Conservation (phyloP, 1,139 yeast species). For the Scheffersomyces titani region DNA sequence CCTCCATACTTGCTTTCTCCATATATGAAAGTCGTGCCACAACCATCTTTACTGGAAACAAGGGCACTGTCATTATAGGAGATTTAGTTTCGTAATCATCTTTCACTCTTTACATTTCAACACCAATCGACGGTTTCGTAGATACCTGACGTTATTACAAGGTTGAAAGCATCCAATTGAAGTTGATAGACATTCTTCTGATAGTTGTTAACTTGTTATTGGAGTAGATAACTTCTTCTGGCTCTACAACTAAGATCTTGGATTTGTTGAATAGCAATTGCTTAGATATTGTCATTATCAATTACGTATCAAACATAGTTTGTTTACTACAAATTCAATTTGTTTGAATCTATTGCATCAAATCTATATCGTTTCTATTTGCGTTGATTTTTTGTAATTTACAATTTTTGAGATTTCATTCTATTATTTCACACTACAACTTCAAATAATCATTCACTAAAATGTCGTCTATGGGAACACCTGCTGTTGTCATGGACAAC, state of each 20-base stretch:
- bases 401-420: neutral
- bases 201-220: neutral
- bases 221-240: neutral
- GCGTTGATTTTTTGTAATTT: neutral
- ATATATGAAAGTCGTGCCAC: neutral
- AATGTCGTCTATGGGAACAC: conserved; percentile 70
- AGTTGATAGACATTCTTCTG: neutral
- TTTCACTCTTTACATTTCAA: neutral
- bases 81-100: neutral
- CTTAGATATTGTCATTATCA: neutral
- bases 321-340: neutral
- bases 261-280: neutral
- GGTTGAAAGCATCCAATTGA: neutral
- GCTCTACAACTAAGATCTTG: neutral
- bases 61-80: neutral
- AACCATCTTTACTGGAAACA: neutral
- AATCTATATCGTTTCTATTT: neutral
- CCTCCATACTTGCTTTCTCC: neutral
- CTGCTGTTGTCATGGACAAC: conserved; percentile 96
- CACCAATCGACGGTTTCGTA: neutral
- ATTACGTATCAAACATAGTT: neutral
- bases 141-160: neutral
- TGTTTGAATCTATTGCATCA: neutral
- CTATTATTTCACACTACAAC: neutral
- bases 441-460: neutral